phyloP scores from a whole-genome alignment of 129 eudicot species.

The Oenanthe sinensis region DNA sequence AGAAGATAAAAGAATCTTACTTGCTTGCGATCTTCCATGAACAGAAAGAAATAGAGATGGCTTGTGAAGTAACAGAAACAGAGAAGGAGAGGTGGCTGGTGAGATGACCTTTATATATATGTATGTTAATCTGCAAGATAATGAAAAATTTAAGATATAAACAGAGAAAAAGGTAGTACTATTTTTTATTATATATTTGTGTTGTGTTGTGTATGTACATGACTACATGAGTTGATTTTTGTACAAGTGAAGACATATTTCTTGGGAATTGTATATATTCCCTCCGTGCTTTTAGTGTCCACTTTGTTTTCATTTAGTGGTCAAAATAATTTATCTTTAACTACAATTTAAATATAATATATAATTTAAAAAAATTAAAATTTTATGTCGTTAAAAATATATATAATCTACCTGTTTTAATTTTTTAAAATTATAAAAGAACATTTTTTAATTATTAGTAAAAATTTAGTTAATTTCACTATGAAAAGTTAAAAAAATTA shows the following conservation, averaged over 20 bases:
- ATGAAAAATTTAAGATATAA: background rate
- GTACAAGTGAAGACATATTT: constrained; percentile 1
- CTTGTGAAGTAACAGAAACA: background rate
- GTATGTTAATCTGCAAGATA: background rate
- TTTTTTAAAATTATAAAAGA: no score
- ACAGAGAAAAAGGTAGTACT: background rate
- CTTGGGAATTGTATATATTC: background rate
- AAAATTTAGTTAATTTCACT: no score
- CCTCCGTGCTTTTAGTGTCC: no score
- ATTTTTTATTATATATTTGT: no score
- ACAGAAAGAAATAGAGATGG: background rate
- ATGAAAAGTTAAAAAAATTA: no score
- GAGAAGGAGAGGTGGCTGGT: background rate
- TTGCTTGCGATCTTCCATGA: constrained; percentile 30
- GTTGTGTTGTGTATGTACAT: background rate
- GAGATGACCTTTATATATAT: background rate
- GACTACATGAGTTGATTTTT: background rate
- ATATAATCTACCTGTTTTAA: no score
- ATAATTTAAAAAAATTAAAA: no score
- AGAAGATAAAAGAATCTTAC: background rate
- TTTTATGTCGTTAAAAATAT: no score
- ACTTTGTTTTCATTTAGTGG: no score
- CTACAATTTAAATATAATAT: no score
- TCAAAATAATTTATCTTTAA: no score
- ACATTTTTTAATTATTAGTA: no score